phyloP scores from a whole-genome alignment of 2,329 filamentous ascomycete genomes.

The Epichloe bromicola region DNA sequence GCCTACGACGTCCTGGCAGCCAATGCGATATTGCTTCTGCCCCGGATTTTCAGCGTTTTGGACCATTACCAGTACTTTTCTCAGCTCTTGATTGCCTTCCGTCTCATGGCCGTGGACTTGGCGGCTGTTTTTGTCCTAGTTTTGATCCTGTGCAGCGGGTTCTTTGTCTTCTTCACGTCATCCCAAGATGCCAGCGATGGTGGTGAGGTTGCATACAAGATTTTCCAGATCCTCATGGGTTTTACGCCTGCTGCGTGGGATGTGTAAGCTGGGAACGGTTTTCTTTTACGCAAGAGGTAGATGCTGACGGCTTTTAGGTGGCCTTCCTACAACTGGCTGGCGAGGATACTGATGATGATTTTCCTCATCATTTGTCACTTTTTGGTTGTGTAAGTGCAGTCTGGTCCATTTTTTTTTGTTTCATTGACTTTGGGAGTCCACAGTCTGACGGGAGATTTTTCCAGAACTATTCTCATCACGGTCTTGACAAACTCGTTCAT shows the following conservation, averaged over 20 bases:
- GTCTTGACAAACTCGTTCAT: slow-evolving; percentile 97
- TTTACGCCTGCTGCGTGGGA: slow-evolving; percentile 95
- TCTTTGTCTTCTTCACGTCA: slow-evolving; percentile 87
- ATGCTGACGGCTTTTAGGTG: slow-evolving; percentile 30
- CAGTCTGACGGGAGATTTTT: neutral
- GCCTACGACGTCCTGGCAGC: slow-evolving; percentile 91
- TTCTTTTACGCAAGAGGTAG: neutral
- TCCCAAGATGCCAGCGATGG: slow-evolving; percentile 61
- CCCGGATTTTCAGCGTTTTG: slow-evolving; percentile 80
- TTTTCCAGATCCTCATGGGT: slow-evolving; percentile 91
- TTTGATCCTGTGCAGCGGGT: slow-evolving; percentile 79
- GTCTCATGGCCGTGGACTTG: slow-evolving; percentile 85
- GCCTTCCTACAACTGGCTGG: slow-evolving; percentile 63
- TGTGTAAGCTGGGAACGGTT: slow-evolving; percentile 36
- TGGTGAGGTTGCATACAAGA: slow-evolving; percentile 67
- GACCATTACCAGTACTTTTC: slow-evolving; percentile 96
- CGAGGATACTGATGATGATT: slow-evolving; percentile 59
- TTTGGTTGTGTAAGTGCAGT: slow-evolving; percentile 54
- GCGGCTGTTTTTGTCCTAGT: slow-evolving; percentile 75
- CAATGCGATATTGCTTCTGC: slow-evolving; percentile 79
- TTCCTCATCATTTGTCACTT: slow-evolving; percentile 96
- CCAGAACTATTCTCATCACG: slow-evolving; percentile 74
- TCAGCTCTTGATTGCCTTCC: slow-evolving; percentile 83
- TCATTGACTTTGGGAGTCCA: neutral
- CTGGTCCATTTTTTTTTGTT: too few relatives aligned